phyloP scores from a whole-genome alignment of 768 basidiomycete genomes.

The Tylopilus rubrobrunneus region DNA sequence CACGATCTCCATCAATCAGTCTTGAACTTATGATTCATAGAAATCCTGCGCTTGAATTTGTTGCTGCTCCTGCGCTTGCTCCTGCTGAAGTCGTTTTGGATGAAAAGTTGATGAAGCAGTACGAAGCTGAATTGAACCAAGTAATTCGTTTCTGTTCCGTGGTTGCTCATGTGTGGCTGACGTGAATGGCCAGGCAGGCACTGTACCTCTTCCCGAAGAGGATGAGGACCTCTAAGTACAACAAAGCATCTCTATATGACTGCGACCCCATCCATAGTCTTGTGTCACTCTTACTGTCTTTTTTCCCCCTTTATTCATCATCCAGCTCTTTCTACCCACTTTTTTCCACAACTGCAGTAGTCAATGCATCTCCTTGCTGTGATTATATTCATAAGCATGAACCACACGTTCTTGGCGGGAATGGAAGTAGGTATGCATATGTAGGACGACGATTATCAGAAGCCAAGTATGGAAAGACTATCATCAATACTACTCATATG shows the following conservation, averaged over 20 bases:
- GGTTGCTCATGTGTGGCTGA: constrained; percentile 4
- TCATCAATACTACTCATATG: background rate
- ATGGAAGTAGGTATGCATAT: constrained; percentile 3
- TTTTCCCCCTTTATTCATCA: constrained; percentile 17
- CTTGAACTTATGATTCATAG: constrained; percentile 36
- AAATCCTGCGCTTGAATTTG: constrained; percentile 86
- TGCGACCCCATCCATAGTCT: constrained; percentile 18
- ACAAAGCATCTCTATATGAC: constrained; percentile 18
- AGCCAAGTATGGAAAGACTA: no score
- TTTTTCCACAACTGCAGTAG: constrained; percentile 22
- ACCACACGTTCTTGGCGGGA: constrained; percentile 10
- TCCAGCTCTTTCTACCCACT: constrained; percentile 13
- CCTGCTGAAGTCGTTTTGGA: constrained; percentile 93
- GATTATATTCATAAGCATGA: constrained; percentile 24
- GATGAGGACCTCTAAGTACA: constrained; percentile 74
- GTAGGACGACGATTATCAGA: background rate
- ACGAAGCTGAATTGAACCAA: constrained; percentile 69
- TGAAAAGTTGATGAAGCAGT: constrained; percentile 68
- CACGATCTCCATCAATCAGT: background rate
- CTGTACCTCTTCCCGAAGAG: constrained; percentile 95
- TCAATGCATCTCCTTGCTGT: constrained; percentile 20
- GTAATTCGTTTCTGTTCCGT: constrained; percentile 36
- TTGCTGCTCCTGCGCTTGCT: constrained; percentile 92
- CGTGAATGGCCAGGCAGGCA: constrained; percentile 59
- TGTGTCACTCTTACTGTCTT: constrained; percentile 17